phyloP scores from a whole-genome alignment of 1,284 basidiomycete genomes.

The Fomitopsis palustris region DNA sequence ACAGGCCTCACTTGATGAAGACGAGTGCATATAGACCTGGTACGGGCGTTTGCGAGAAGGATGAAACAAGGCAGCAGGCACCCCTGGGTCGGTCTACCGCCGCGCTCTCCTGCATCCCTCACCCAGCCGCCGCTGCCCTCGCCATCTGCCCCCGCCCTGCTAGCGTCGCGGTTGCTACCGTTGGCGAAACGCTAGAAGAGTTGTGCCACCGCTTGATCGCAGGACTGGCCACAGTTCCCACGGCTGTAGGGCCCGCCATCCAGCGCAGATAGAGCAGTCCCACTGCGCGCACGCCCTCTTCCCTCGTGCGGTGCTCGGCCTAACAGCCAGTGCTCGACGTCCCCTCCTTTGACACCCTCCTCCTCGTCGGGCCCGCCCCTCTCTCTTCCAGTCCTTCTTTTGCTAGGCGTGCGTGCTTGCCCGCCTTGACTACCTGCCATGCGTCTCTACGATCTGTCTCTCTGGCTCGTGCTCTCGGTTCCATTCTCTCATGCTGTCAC shows the following conservation, averaged over 20 bases:
- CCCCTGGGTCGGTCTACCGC: background rate
- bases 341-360: constrained; percentile 11
- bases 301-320: constrained; percentile 5
- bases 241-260: constrained; percentile 4
- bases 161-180: background rate
- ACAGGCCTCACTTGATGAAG: too few relatives aligned
- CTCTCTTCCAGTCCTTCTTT: constrained; percentile 24
- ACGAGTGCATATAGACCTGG: background rate
- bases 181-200: background rate
- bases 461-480: constrained; percentile 24
- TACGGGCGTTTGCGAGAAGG: background rate
- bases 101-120: background rate
- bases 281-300: background rate
- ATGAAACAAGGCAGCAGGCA: background rate
- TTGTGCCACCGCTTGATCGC: background rate
- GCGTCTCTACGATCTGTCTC: constrained; percentile 20
- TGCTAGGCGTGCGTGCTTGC: constrained; percentile 8
- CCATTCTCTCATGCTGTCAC: constrained; percentile 25
- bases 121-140: background rate
- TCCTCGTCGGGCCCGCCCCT: constrained; percentile 13
- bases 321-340: constrained; percentile 7
- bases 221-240: background rate
- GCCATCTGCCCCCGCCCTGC: background rate
- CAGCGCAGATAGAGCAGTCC: background rate
- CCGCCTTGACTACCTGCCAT: constrained; percentile 19